Conservation (phyloP, 1,139 yeast genomes). For the Magnusiomyces fungicola region DNA sequence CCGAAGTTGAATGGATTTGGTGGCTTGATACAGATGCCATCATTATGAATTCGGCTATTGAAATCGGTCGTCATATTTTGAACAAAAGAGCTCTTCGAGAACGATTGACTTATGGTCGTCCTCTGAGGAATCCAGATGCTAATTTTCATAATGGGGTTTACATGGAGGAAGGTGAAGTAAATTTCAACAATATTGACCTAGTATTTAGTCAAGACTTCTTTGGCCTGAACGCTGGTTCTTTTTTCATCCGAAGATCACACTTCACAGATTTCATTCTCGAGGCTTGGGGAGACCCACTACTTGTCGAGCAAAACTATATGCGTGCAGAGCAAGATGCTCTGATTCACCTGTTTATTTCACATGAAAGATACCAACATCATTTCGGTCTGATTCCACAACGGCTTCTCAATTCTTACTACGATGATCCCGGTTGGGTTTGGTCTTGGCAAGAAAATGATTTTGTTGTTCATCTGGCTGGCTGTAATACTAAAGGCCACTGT, state of each 20-base stretch:
- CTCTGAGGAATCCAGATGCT: slow-evolving; percentile 17
- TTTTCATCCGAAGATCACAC: slow-evolving; percentile 28
- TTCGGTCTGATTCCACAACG: slow-evolving; percentile 33
- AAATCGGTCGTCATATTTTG: slow-evolving; percentile 28
- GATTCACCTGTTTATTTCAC: slow-evolving; percentile 21
- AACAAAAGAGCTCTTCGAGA: slow-evolving; percentile 24
- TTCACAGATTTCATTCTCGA: slow-evolving; percentile 22
- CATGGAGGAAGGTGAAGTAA: slow-evolving; percentile 18
- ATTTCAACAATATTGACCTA: slow-evolving; percentile 22
- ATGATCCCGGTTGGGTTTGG: slow-evolving; percentile 17
- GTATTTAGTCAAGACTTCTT: slow-evolving; percentile 28
- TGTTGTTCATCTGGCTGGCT: slow-evolving; percentile 27
- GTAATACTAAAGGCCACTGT: too few relatives aligned
- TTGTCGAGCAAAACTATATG: too few relatives aligned
- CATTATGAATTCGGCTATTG: slow-evolving; percentile 27
- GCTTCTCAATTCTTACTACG: slow-evolving; percentile 28
- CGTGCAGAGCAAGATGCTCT: slow-evolving; percentile 13
- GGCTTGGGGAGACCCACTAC: slow-evolving; percentile 25
- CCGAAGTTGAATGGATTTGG: slow-evolving; percentile 33
- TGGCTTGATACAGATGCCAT: slow-evolving; percentile 32
- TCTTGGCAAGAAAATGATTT: slow-evolving; percentile 24
- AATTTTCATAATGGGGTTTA: slow-evolving; percentile 18
- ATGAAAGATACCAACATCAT: slow-evolving; percentile 24
- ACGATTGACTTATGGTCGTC: slow-evolving; percentile 21
- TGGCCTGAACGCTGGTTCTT: slow-evolving; percentile 35